Conservation (phyloP, 371 early-diverging fungal species). For the Smittium mucronatum region DNA sequence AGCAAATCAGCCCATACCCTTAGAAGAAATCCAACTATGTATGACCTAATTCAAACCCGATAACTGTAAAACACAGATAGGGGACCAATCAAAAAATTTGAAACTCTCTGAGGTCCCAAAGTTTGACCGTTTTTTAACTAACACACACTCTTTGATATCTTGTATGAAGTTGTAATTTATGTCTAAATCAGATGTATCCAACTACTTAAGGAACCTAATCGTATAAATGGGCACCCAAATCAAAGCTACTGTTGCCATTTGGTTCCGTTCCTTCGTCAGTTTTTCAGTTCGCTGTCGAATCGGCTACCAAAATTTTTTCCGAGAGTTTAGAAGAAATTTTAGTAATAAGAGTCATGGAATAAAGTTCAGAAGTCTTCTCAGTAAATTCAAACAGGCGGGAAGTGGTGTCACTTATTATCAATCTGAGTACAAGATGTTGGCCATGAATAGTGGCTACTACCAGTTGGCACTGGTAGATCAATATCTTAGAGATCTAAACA, state of each 20-base stretch:
- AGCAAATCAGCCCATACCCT: no score
- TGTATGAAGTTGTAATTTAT: no score
- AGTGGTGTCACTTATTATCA: neutral
- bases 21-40: no score
- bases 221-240: neutral
- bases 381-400: neutral
- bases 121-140: no score
- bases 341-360: neutral
- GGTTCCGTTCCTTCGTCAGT: neutral
- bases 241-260: neutral
- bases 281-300: no score
- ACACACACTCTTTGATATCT: no score
- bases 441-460: neutral
- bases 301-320: neutral
- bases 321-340: slow-evolving; percentile 4
- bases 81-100: no score
- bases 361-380: neutral
- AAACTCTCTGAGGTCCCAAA: no score
- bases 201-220: no score
- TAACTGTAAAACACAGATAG: no score
- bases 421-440: neutral
- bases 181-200: no score
- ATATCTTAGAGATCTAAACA: neutral
- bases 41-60: no score
- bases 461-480: neutral